Conservation (phyloP, 2,329 filamentous ascomycete genomes). For the Arthrobotrys megalospora region DNA sequence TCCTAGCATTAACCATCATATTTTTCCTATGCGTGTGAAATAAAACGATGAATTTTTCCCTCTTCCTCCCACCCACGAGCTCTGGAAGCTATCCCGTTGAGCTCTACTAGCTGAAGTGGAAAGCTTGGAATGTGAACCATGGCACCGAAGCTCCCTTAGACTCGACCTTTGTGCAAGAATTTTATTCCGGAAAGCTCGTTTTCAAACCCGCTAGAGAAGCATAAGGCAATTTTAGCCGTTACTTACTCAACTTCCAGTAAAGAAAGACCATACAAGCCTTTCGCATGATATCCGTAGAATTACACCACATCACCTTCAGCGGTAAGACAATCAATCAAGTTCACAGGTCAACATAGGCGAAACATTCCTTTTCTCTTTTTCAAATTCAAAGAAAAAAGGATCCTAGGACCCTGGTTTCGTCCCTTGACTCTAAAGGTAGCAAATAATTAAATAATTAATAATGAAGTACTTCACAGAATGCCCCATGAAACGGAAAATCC, state of each 20-base stretch:
- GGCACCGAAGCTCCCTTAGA: not conserved
- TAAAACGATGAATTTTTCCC: not conserved
- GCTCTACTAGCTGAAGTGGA: not conserved
- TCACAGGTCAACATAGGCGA: constrained; percentile 34
- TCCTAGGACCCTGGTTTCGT: constrained; percentile 19
- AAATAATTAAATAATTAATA: constrained; percentile 4
- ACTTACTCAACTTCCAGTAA: not conserved
- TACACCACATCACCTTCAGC: not conserved
- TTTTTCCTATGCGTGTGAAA: not conserved
- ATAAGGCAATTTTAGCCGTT: constrained; percentile 40
- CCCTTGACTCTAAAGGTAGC: not conserved
- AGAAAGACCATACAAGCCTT: constrained; percentile 10
- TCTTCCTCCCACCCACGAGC: not conserved
- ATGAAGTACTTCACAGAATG: not conserved
- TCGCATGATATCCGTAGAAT: not conserved
- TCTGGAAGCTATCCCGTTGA: constrained; percentile 23
- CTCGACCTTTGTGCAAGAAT: not conserved
- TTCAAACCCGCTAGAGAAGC: not conserved
- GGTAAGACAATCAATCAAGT: constrained; percentile 24
- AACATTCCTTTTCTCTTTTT: constrained; percentile 19
- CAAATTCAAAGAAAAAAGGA: constrained; percentile 1
- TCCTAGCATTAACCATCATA: constrained; percentile 4
- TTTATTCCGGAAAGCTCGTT: not conserved
- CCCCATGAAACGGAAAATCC: constrained; percentile 23
- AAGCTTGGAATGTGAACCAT: constrained; percentile 12